A percentile compares a stretch with the other conserved stretches of the same genome.
These are phyloP conservation scores for Microcera coccophila DNA, from an alignment of 2,329 filamentous ascomycete species.

Conservation along the genomic window DNA sequence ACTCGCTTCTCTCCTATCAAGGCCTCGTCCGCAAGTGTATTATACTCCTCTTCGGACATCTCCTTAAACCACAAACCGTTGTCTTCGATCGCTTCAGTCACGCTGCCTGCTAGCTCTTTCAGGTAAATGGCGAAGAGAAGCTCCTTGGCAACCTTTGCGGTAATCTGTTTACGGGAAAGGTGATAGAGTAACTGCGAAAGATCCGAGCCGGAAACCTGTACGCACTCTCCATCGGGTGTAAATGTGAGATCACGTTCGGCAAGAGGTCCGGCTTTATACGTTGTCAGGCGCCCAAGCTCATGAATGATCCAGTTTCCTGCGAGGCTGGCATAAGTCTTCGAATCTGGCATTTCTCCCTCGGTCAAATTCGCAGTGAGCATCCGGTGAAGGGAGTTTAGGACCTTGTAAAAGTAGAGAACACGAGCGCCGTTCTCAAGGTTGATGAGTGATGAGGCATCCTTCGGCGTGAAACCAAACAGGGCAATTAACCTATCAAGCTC, in stretches of 20 bases:
- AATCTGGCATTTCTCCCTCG: conserved; percentile 18
- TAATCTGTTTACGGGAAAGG: conserved; percentile 48
- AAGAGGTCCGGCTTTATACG: conserved; percentile 41
- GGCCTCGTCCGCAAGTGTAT: conserved; percentile 41
- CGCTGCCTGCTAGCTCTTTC: conserved; percentile 41
- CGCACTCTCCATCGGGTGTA: conserved; percentile 45
- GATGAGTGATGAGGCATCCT: conserved; percentile 79
- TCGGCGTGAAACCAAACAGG: conserved; percentile 65
- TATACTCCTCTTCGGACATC: conserved; percentile 46
- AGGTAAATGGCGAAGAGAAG: conserved; percentile 52
- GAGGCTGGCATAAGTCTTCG: conserved; percentile 42
- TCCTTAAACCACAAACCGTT: conserved; percentile 54
- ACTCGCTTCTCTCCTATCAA: conserved; percentile 46
- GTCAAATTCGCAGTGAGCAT: conserved; percentile 22
- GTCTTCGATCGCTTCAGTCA: conserved; percentile 43
- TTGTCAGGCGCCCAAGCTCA: conserved; percentile 66
- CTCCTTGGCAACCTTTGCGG: conserved; percentile 55
- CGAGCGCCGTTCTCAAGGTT: conserved; percentile 73
- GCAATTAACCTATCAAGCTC: conserved; percentile 60
- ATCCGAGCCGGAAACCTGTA: conserved; percentile 42
- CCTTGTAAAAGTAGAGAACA: conserved; percentile 74
- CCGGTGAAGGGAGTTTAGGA: conserved; percentile 48
- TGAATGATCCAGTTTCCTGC: conserved; percentile 68
- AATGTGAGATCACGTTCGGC: conserved; percentile 35
- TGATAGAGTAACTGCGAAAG: conserved; percentile 51